Evolutionary conservation across 1,284 basidiomycete genomes (phyloP).

Genomic region (Cryptococcus sp.): DNA sequence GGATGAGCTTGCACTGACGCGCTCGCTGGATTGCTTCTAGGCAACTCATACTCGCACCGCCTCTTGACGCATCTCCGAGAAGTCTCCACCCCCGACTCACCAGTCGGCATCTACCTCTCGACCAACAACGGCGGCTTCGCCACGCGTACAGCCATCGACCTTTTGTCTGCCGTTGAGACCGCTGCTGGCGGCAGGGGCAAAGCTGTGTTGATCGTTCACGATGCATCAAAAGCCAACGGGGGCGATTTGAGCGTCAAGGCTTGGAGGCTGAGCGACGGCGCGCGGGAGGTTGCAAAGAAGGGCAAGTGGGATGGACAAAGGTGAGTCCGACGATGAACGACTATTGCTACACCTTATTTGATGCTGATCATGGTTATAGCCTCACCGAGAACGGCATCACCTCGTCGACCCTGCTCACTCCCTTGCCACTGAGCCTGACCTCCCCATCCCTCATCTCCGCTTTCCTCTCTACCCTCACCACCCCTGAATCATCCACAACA

Average conservation of each 20-base stretch:
- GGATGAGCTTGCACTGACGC: neutral
- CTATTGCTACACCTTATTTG: too few relatives aligned
- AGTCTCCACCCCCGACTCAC: slow-evolving; percentile 89
- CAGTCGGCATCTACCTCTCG: slow-evolving; percentile 96
- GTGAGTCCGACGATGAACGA: slow-evolving; percentile 55
- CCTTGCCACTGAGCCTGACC: slow-evolving; percentile 85
- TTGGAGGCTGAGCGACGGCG: slow-evolving; percentile 80
- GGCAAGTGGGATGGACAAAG: slow-evolving; percentile 83
- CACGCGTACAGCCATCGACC: slow-evolving; percentile 84
- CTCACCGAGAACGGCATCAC: slow-evolving; percentile 83
- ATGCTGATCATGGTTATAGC: slow-evolving; percentile 54
- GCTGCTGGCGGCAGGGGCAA: slow-evolving; percentile 61
- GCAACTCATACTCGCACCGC: slow-evolving; percentile 44
- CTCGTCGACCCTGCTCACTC: slow-evolving; percentile 84
- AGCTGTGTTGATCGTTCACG: slow-evolving; percentile 89
- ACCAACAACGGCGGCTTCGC: slow-evolving; percentile 89
- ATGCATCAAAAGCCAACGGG: slow-evolving; percentile 65
- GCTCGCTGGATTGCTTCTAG: slow-evolving; percentile 16
- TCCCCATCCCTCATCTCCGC: slow-evolving; percentile 83
- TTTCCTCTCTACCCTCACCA: slow-evolving; percentile 74
- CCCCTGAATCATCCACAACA: slow-evolving; percentile 52
- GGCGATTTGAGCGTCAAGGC: slow-evolving; percentile 91
- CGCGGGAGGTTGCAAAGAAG: slow-evolving; percentile 81
- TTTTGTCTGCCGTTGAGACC: slow-evolving; percentile 72
- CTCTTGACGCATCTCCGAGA: slow-evolving; percentile 55